Evolutionary conservation across 2,329 filamentous ascomycete species (phyloP).

Genomic region (Cryphonectria japonica): DNA sequence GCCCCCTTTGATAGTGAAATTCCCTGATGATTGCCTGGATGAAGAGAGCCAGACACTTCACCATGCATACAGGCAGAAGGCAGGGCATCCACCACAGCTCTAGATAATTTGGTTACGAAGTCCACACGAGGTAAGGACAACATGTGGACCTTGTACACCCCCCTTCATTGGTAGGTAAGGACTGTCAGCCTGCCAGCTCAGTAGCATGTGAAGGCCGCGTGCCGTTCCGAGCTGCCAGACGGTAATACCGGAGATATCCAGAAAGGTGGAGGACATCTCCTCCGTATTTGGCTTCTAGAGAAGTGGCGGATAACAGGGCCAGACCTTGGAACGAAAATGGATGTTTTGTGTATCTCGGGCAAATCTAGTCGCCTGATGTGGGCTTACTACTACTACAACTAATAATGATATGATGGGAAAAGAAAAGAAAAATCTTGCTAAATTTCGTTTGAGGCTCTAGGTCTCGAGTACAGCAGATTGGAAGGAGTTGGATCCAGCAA

Average conservation of each 20-base stretch:
- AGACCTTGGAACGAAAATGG: not conserved
- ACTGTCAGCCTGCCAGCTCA: not conserved
- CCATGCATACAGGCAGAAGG: not conserved
- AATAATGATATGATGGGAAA: not conserved
- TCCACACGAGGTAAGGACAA: not conserved
- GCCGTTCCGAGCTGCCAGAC: constrained; percentile 11
- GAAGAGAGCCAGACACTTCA: constrained; percentile 3
- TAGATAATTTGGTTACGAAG: not conserved
- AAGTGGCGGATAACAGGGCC: not conserved
- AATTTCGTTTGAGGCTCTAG: not conserved
- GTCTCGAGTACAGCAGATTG: not conserved
- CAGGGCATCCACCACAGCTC: not conserved
- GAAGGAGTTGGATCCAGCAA: not conserved
- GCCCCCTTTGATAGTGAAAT: not conserved
- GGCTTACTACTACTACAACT: not conserved
- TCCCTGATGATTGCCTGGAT: not conserved
- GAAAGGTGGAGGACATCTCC: not conserved
- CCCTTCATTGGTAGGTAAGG: not conserved
- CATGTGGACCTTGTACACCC: not conserved
- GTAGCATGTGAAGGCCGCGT: constrained; percentile 8
- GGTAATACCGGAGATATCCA: constrained; percentile 9
- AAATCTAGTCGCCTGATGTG: not conserved
- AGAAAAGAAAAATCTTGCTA: not conserved
- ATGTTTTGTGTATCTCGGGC: not conserved
- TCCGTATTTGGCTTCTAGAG: not conserved